Evolutionary conservation across 2,329 filamentous ascomycete genomes (phyloP).

Genomic region (Penicillium olsonii): DNA sequence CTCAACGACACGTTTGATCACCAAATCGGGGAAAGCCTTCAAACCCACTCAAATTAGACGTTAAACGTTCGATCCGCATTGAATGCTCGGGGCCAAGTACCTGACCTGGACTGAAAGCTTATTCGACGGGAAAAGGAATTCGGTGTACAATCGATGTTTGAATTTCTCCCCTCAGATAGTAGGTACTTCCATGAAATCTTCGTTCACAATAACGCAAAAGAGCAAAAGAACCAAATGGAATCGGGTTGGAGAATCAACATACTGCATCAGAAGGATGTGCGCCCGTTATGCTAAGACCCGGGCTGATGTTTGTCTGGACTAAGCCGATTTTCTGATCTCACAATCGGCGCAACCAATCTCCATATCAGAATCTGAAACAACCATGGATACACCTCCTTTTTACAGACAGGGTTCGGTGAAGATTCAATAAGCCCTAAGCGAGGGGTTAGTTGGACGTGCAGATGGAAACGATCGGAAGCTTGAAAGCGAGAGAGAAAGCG

Average conservation of each 20-base stretch:
- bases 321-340: not conserved
- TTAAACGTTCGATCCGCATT: not conserved
- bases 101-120: not conserved
- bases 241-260: too few species aligned
- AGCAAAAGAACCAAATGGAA: too few species aligned
- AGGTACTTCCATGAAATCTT: too few species aligned
- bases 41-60: not conserved
- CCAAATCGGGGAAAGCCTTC: not conserved
- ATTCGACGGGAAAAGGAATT: not conserved
- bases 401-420: not conserved
- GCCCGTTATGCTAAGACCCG: not conserved
- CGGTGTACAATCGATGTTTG: not conserved
- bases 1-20: not conserved
- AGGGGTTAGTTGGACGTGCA: too few species aligned
- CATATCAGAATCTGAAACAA: not conserved
- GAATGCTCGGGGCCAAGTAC: not conserved
- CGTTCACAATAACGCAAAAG: too few species aligned
- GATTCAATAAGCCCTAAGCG: not conserved
- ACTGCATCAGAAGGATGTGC: not conserved
- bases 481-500: not conserved
- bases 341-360: not conserved
- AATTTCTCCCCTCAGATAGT: too few species aligned
- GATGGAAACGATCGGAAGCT: not conserved
- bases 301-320: not conserved
- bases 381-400: not conserved